Evolutionary conservation across 495 filamentous ascomycete species (phyloP), one percentile per base, ranked within the genome.

Genomic region (Lepraria neglecta): DNA sequence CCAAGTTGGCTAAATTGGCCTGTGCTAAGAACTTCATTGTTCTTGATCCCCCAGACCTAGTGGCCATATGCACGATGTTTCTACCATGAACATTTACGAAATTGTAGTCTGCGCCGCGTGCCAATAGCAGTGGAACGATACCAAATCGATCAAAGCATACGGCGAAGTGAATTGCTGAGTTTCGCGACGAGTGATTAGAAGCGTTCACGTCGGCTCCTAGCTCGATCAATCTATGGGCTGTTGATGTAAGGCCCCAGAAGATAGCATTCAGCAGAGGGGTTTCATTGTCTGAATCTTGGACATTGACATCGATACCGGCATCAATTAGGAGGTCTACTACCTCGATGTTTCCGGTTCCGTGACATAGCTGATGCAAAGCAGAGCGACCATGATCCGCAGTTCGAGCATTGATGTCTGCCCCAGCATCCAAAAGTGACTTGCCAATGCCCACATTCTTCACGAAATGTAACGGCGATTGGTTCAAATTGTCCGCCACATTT

Each of bases 231-330:
- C 43, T 55, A 12, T 50, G 19, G 4, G 54, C 61, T n/a, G 50
- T 30, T 11, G 24, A 12, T 14, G 65, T 64, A 30, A 43, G n/a
- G 14, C 24, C 33, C 12, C 42, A 17, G 43, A 43, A 61, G 7
- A 64, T 55, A 55, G 61, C 61, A 57, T 58, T 57, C 7, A 67
- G 60, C 12, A 67, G 46, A 6, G 65, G 61, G 3, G 65, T 67
- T 35, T 67, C 65, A 10, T 33, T 35, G 33, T 64, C 61, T 10
- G 35, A 28, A 50, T 64, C 61, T 57, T 51, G 44, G n/a, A 52
- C 40, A 38, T 67, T 52, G n/a, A 67, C 43, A 6, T 64, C 52
- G 6, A 57, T 14, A 9, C 61, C 61, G 17, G 65, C 60, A 3
- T 40, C 35, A 31, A 53, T 33, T 10, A 67, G 38, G 19, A 47